Base-by-base conservation (phyloP, 108 stramenopile genomes). In the Fistulifera solaris region DNA sequence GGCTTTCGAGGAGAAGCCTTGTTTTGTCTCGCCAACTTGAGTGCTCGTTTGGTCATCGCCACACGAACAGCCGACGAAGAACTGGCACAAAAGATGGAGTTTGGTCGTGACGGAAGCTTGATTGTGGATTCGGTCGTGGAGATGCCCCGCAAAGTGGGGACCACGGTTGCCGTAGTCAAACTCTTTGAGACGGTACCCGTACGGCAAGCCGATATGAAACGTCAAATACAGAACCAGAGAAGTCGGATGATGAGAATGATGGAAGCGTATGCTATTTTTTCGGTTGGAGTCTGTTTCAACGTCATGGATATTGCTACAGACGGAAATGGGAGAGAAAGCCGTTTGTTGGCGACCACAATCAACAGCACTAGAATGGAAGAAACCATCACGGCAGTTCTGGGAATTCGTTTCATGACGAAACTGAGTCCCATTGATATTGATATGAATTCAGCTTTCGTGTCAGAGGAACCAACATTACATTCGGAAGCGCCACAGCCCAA, bases 1-100 rank as follows among this genome's bases (percentile, higher is more conserved):
- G 85, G 85, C 1, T 95, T 95, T 72, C 80, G 94, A 19, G 94
- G 94, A 14, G 94, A 95, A 66, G 94, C 94, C 1, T 72, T 95
- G 23, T 89, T 87, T 54, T 75, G 76, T 54, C 63, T 89, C 43
- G 79, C 86, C 4, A 81, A 83, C 54, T 40, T 94, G 2, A 72
- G 70, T 14, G 51, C 49, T 11, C 71, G 73, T 11, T 55, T 93
- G 24, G 67, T 81, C 12, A 73, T 89, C 1, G 72, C 85, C 0
- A 87, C 91, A 1, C 58, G 78, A 40, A 82, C 80, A 0, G 57
- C 56, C 0, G 65, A 71, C 43, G 81, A 92, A 25, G 56, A 48
- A 7, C 19, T 82, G 24, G 89, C 80, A 15, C 67, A 77, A 52
- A 75, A 77, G 56, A 50, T 91, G 38, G 65, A 67, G 19, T 93